Conservation (phyloP, 225 moss, liverwort and hornwort species). For the Marchantia paleacea region DNA sequence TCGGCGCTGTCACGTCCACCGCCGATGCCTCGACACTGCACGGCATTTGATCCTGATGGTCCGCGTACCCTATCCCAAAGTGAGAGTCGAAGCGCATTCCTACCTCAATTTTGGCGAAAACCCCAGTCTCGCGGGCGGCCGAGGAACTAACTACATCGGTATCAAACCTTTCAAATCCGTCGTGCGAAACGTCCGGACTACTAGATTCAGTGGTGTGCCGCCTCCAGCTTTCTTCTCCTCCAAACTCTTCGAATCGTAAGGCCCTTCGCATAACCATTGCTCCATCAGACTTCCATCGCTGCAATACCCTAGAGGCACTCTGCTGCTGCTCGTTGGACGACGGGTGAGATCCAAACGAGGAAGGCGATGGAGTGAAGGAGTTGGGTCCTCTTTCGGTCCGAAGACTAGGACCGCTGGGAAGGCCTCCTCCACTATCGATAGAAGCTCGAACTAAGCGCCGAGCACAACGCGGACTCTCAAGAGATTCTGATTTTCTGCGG, state of each 20-base stretch:
- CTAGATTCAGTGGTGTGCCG: constrained; percentile 8
- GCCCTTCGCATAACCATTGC: constrained; percentile 3
- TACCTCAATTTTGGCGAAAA: not conserved
- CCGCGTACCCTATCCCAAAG: not conserved
- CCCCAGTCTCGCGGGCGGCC: not conserved
- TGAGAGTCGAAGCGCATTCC: constrained; percentile 17
- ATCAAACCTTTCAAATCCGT: constrained; percentile 24
- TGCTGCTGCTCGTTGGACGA: not conserved
- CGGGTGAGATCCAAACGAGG: constrained; percentile 6
- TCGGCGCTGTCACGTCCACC: constrained; percentile 37
- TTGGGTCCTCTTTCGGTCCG: constrained; percentile 15
- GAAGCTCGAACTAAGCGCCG: not conserved
- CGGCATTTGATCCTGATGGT: not conserved
- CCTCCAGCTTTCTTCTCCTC: constrained; percentile 32
- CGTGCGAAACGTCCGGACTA: constrained; percentile 6
- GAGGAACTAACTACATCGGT: constrained; percentile 7
- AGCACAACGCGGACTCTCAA: not conserved
- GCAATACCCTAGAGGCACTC: not conserved
- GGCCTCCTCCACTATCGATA: constrained; percentile 14
- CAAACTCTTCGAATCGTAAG: constrained; percentile 22
- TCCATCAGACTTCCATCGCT: constrained; percentile 28
- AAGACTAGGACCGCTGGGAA: not conserved
- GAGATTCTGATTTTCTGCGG: constrained; percentile 17
- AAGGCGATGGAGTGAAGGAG: not conserved
- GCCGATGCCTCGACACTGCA: constrained; percentile 16